A percentile compares a stretch with the other conserved stretches of the same genome.
Evolutionary conservation across 305 asterid genomes (phyloP).

Genomic region (Fraxinus floribunda): DNA sequence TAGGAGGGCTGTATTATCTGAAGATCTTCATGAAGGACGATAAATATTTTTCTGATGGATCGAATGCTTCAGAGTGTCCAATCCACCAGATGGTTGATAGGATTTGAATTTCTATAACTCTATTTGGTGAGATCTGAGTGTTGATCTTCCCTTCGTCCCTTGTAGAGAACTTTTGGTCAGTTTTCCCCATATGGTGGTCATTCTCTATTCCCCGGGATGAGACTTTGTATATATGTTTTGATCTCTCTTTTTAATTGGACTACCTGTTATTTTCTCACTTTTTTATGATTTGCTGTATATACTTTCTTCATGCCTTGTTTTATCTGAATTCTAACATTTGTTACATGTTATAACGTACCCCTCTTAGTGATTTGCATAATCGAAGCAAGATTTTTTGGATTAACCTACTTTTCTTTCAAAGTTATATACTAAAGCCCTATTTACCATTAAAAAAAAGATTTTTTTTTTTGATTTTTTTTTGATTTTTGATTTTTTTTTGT

Average conservation of each 20-base stretch:
- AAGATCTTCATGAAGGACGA: slow-evolving; percentile 96
- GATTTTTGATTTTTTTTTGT: too few relatives aligned
- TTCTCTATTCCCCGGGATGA: not conserved
- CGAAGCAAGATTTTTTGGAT: not conserved
- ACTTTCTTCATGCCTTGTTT: not conserved
- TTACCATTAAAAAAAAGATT: too few relatives aligned
- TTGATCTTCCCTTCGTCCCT: not conserved
- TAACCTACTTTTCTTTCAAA: not conserved
- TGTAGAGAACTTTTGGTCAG: not conserved
- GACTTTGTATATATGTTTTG: not conserved
- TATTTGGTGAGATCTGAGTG: not conserved
- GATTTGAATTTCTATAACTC: not conserved
- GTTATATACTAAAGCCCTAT: not conserved
- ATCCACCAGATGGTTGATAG: not conserved
- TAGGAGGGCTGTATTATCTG: slow-evolving; percentile 74
- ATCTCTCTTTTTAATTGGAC: not conserved
- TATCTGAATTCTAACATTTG: not conserved
- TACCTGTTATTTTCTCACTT: not conserved
- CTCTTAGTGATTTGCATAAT: not conserved
- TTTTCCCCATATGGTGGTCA: not conserved
- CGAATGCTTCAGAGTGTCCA: not conserved
- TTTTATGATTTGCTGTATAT: not conserved
- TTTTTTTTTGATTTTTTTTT: too few relatives aligned
- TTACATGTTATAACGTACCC: not conserved
- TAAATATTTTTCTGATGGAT: slow-evolving; percentile 27